Base-by-base conservation (phyloP, 352 stramenopile genomes). In the Globisporangium abappressorium region DNA sequence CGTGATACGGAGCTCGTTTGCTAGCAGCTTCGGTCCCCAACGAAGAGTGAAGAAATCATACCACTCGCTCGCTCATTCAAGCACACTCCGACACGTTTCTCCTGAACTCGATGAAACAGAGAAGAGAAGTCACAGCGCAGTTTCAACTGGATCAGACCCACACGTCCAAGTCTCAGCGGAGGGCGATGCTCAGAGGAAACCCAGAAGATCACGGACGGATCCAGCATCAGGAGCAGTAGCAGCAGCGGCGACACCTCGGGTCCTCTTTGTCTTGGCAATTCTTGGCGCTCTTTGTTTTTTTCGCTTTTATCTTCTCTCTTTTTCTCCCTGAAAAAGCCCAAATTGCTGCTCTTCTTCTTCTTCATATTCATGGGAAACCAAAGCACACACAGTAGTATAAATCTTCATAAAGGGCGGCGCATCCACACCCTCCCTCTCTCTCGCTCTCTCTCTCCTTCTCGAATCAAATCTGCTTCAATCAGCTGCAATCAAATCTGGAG, bases 341-440 rank as follows among this genome's bases (percentile, higher is more conserved):
- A 66, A 9, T 62, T 62, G 55, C 38, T 2, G 8, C 11, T 28
- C 15, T 38, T 36, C 26, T 46, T 38, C 24, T 38, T 57, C 30
- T 38, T 62, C 62, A 62, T 61, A 68, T 51, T 51, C 28, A 59
- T 68, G 62, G 62, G 54, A 57, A 68, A 38, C 36, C 49, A 68
- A 68, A 68, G 74, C 73, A 78, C 72, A 76, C 73, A 85, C 70
- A 51, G 69, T 71, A 81, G 76, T 80, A 81, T 70, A 79, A 81
- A 76, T 68, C 63, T 62, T 63, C 63, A 66, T 65, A 60, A 30
- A 64, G 57, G n/a, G 53, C 43, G 43, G 43, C 18, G 43, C 43
- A 51, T 8, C 43, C 41, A 11, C 15, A 49, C 41, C 15, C 64
- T 54, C 55, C 20, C 28, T 30, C 43, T 26, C 7, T 47, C 36